These are phyloP conservation scores for Fraxinus paxiana DNA, from an alignment of 305 asterid genomes.

Conservation along the genomic window DNA sequence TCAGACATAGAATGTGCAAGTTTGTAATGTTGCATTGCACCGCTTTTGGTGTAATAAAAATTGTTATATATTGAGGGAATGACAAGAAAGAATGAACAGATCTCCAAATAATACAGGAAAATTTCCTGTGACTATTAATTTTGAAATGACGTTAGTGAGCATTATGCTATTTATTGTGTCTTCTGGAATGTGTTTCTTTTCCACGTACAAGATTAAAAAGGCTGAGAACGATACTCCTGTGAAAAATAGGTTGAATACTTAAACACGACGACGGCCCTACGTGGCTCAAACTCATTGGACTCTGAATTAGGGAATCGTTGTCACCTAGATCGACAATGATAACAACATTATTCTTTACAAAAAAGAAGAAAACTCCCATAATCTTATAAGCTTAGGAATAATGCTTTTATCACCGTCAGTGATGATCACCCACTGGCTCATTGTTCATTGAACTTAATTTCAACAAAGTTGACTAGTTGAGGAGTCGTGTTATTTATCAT, in stretches of 20 bases:
- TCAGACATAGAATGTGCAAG: constrained; percentile 7
- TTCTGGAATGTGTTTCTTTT: background rate
- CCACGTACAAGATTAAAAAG: background rate
- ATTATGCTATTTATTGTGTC: background rate
- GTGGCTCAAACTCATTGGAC: background rate
- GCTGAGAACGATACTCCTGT: background rate
- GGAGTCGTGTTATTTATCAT: background rate
- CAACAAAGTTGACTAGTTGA: background rate
- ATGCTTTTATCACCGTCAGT: background rate
- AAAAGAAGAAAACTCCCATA: background rate
- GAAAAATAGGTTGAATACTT: background rate
- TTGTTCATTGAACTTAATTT: background rate
- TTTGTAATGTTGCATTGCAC: background rate
- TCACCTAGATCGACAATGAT: background rate
- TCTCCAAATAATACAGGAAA: background rate
- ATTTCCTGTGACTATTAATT: background rate
- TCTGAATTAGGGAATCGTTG: background rate
- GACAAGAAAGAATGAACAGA: background rate
- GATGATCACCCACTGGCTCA: background rate
- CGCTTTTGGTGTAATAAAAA: constrained; percentile 19
- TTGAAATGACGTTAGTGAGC: background rate
- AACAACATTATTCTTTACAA: background rate
- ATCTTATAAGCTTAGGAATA: background rate
- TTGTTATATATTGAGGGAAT: constrained; percentile 22
- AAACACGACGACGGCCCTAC: background rate